Evolutionary conservation across 2,329 filamentous ascomycete genomes (phyloP).

Genomic region (Trichoderma simmonsii): DNA sequence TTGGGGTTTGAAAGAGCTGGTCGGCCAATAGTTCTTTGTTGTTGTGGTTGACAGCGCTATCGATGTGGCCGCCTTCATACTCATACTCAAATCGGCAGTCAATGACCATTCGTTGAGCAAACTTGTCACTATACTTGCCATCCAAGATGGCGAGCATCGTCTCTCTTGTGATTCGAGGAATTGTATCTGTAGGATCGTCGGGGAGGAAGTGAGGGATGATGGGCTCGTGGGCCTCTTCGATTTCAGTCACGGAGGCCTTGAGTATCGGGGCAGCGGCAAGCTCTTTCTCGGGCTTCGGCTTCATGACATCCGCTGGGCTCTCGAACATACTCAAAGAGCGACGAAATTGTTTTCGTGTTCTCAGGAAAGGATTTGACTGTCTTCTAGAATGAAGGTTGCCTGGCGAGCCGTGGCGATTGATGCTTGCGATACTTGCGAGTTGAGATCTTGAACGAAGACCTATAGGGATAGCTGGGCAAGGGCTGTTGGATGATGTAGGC

Average conservation of each 20-base stretch:
- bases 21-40: constrained; percentile 84
- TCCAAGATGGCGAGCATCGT: constrained; percentile 86
- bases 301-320: constrained; percentile 81
- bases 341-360: constrained; percentile 83
- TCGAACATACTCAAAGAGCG: constrained; percentile 98
- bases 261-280: constrained; percentile 46
- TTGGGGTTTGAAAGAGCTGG: constrained; percentile 70
- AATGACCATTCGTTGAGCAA: constrained; percentile 80
- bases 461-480: constrained; percentile 52
- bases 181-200: constrained; percentile 76
- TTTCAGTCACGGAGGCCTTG: constrained; percentile 76
- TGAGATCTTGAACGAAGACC: constrained; percentile 62
- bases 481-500: constrained; percentile 59
- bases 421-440: constrained; percentile 56
- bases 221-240: constrained; percentile 72
- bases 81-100: constrained; percentile 99
- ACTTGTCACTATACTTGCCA: constrained; percentile 73
- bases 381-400: constrained; percentile 69
- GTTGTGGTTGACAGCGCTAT: constrained; percentile 92
- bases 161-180: constrained; percentile 79
- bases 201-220: constrained; percentile 80
- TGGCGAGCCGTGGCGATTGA: constrained; percentile 70
- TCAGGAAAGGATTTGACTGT: constrained; percentile 65
- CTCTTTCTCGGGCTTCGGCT: constrained; percentile 64
- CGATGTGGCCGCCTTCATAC: constrained; percentile 93